These are phyloP conservation scores for Byssochlamys sp. DNA, from an alignment of 2,329 filamentous ascomycete species.

Conservation along the genomic window DNA sequence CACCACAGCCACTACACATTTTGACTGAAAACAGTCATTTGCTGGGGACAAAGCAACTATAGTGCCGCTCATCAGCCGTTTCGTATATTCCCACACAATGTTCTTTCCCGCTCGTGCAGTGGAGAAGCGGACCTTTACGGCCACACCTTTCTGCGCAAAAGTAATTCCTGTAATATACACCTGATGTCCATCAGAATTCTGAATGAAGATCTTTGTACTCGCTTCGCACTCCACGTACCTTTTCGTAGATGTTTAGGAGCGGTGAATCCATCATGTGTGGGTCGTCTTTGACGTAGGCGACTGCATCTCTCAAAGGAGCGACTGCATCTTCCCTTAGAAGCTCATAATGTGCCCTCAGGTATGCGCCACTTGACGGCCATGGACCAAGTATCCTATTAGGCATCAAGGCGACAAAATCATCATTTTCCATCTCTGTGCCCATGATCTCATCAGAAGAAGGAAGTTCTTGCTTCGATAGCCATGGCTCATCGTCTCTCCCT, in stretches of 20 bases:
- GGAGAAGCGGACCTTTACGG: slow-evolving; percentile 62
- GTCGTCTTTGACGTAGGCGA: slow-evolving; percentile 45
- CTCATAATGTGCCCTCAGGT: slow-evolving; percentile 64
- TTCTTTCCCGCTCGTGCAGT: slow-evolving; percentile 53
- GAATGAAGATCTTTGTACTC: background rate
- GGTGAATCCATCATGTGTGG: slow-evolving; percentile 51
- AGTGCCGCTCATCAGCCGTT: slow-evolving; percentile 46
- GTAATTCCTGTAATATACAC: slow-evolving; percentile 58
- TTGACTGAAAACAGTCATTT: slow-evolving; percentile 51
- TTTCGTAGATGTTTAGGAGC: slow-evolving; percentile 57
- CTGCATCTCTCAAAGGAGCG: slow-evolving; percentile 57
- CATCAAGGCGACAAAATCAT: slow-evolving; percentile 30
- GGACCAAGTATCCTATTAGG: slow-evolving; percentile 48
- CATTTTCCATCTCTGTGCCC: slow-evolving; percentile 13
- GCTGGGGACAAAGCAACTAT: slow-evolving; percentile 47
- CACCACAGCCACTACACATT: slow-evolving; percentile 62
- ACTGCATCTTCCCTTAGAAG: slow-evolving; percentile 67
- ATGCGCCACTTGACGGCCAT: slow-evolving; percentile 54
- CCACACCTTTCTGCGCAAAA: slow-evolving; percentile 53
- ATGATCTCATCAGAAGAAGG: slow-evolving; percentile 33
- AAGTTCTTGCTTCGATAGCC: slow-evolving; percentile 31
- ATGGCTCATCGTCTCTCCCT: slow-evolving; percentile 12
- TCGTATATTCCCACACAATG: slow-evolving; percentile 59
- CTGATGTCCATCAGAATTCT: slow-evolving; percentile 31
- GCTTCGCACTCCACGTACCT: slow-evolving; percentile 39